Conservation (phyloP, 2,329 filamentous ascomycete species). For the Cercospora brassicicola region DNA sequence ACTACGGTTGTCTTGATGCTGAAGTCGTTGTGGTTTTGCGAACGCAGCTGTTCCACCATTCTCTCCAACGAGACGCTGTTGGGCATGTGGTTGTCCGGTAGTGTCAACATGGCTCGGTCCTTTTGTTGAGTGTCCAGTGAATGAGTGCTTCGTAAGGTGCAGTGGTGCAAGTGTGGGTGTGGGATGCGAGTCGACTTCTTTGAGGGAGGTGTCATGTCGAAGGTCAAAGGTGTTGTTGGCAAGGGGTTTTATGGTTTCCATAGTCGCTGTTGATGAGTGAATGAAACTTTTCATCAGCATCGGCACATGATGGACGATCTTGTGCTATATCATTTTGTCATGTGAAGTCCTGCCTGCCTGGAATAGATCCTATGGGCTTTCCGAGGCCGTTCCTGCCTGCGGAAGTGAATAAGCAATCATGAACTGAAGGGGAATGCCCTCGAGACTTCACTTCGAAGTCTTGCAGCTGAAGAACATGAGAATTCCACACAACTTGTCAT, state of each 20-base stretch:
- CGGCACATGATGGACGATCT: not conserved
- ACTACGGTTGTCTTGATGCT: slow-evolving; percentile 17
- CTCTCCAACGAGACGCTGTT: not conserved
- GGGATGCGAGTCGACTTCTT: not conserved
- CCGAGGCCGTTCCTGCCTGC: not conserved
- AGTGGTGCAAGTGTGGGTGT: not conserved
- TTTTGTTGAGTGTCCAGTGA: not conserved
- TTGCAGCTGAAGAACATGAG: not conserved
- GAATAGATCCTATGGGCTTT: not conserved
- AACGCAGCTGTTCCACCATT: not conserved
- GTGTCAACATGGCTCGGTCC: not conserved
- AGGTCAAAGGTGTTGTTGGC: not conserved
- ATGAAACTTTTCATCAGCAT: not conserved
- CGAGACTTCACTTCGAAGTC: not conserved
- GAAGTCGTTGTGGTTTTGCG: not conserved
- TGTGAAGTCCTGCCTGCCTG: not conserved
- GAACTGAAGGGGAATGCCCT: not conserved
- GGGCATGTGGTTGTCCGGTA: not conserved
- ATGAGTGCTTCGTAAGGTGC: not conserved
- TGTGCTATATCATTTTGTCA: not conserved
- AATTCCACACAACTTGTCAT: not conserved
- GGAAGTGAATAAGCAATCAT: not conserved
- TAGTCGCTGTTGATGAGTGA: not conserved
- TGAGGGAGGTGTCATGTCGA: not conserved
- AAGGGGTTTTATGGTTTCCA: not conserved